These are phyloP conservation scores for Tetrahymena thermophila DNA, from an alignment of 73 alveolate species.

Conservation along the genomic window DNA sequence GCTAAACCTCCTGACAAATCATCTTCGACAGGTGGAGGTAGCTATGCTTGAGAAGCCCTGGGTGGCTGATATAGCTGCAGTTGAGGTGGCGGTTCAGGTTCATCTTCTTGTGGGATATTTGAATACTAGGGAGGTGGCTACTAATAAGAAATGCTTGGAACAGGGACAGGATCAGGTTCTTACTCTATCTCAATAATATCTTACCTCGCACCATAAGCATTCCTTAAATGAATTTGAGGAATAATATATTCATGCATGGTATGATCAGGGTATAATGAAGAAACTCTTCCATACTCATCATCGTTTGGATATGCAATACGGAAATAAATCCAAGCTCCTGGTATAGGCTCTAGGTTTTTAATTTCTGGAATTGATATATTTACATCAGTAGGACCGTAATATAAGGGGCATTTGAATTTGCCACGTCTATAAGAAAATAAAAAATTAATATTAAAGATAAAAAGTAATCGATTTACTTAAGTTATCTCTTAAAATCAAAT, in stretches of 20 bases:
- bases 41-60: neutral
- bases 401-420: slow-evolving; percentile 67
- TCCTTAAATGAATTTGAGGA: slow-evolving; percentile 58
- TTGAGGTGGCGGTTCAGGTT: neutral
- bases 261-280: slow-evolving; percentile 46
- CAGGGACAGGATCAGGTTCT: neutral
- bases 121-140: slow-evolving; percentile 10
- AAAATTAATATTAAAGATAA: neutral
- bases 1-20: neutral
- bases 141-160: neutral
- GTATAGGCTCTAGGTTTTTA: slow-evolving; percentile 47
- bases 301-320: slow-evolving; percentile 70
- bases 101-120: neutral
- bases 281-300: slow-evolving; percentile 42
- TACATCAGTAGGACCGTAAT: slow-evolving; percentile 64
- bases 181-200: neutral
- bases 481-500: slow-evolving; percentile 55
- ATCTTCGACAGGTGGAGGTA: neutral
- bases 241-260: slow-evolving; percentile 47
- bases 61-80: neutral
- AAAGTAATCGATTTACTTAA: slow-evolving; percentile 15
- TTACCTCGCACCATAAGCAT: slow-evolving; percentile 32
- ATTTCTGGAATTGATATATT: slow-evolving; percentile 59
- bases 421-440: slow-evolving; percentile 49
- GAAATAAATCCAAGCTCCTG: slow-evolving; percentile 49